Percentiles rank a stretch among this genome's conserved stretches.
Evolutionary conservation across 129 eudicot species (phyloP).

Genomic region (Flaveria bidentis): DNA sequence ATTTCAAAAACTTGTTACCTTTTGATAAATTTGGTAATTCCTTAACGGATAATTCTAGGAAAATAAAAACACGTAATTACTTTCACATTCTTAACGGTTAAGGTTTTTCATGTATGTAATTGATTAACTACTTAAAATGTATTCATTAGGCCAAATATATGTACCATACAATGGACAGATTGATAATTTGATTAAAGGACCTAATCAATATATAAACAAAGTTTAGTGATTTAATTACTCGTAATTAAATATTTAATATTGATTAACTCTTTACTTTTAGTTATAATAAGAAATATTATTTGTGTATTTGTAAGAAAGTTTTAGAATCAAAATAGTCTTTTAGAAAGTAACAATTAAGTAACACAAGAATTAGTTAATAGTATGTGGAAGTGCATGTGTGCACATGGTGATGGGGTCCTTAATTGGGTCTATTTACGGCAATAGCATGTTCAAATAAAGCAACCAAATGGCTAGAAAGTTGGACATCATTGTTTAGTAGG

Average conservation of each 20-base stretch:
- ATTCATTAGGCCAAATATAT: not conserved
- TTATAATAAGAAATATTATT: not conserved
- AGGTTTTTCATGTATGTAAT: not conserved
- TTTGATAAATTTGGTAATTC: not conserved
- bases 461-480: constrained; percentile 29
- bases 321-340: constrained; percentile 18
- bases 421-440: constrained; percentile 35
- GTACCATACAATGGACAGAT: not conserved
- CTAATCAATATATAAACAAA: not conserved
- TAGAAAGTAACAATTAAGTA: constrained; percentile 25
- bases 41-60: no score
- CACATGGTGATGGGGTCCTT: constrained; percentile 45
- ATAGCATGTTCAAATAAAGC: constrained; percentile 39
- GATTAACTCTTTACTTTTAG: not conserved
- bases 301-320: constrained; percentile 13
- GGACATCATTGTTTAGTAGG: not conserved
- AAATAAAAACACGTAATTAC: not conserved
- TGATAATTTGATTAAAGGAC: not conserved
- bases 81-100: not conserved
- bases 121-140: not conserved
- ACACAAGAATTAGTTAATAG: constrained; percentile 21
- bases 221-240: not conserved
- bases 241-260: not conserved
- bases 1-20: not conserved
- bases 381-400: constrained; percentile 41